Evolutionary conservation across 306 rosid species (phyloP), one percentile per base, ranked within the genome.

Genomic region (Dicorynia guianensis): DNA sequence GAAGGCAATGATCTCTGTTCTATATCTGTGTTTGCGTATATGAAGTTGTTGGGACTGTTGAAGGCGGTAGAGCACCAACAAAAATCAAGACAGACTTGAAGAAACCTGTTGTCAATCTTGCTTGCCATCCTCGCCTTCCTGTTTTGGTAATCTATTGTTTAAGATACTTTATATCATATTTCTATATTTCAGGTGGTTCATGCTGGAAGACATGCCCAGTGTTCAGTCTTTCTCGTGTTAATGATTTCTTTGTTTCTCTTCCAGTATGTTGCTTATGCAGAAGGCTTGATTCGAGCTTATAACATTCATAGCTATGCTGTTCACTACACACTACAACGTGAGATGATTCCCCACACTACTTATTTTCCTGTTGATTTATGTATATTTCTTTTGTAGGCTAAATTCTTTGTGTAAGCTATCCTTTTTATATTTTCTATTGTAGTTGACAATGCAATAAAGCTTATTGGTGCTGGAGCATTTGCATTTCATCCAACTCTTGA

Each of bases 101-200:
- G 89, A 96, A 92, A 79, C 97, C 99, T 62, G 63, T 96, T 83
- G 93, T 96, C 82, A 96, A 96, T 85, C 92, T 96, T 82, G 93
- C 98, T 53, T 96, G 99, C 85, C 98, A 96, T 86, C 99, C 99
- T 81, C 98, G 99, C 76, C 98, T 86, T 67, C 96, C 99, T 40
- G 89, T 92, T 40, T 77, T 95, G 87, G 97, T 95, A 90, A 79
- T 42, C 17, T 72, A 71, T 56, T 56, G 75, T 49, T 18, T 59
- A 75, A 20, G 69, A 42, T 74, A 43, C 19, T 46, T 67, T 19
- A 8, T 46, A 11, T 69, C 73, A 69, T 59, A 69, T 34, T 63
- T 63, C 40, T 59, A 34, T 73, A 81, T 60, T 74, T 20, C 48
- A 14, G 67, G 34, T 52, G 19, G 75, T 55, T 74, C 85, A 9